Percentiles rank a stretch among this genome's conserved stretches.
Evolutionary conservation across 176 grass and related monocot genomes (phyloP).

Genomic region (Phoenix dactylifera): DNA sequence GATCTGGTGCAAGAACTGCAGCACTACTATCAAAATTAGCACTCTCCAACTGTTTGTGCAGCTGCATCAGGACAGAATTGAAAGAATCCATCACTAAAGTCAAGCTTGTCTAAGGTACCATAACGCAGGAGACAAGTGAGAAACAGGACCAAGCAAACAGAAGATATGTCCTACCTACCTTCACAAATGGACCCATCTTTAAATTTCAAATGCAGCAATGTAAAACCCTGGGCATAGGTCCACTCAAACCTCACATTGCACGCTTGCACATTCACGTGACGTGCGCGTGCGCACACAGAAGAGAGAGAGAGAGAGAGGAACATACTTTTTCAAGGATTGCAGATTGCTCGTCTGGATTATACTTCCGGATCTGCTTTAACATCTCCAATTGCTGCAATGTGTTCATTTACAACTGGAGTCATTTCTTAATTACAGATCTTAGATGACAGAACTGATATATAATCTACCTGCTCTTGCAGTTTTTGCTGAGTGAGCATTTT

Average conservation of each 20-base stretch:
- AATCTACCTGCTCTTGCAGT: constrained; percentile 45
- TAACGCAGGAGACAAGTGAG: no score
- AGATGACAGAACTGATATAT: not conserved
- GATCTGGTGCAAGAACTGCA: constrained; percentile 35
- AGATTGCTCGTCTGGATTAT: constrained; percentile 48
- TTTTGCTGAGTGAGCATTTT: constrained; percentile 49
- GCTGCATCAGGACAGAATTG: constrained; percentile 26
- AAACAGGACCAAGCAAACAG: no score
- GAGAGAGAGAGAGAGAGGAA: constrained; percentile 6
- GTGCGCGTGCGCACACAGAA: not conserved
- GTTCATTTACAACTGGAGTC: not conserved
- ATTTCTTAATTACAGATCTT: not conserved
- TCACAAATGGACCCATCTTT: constrained; percentile 48
- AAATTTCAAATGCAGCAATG: constrained; percentile 10
- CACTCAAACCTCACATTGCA: no score
- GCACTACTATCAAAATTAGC: constrained; percentile 47
- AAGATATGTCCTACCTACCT: constrained; percentile 25
- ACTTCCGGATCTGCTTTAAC: constrained; percentile 54
- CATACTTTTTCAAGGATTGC: constrained; percentile 45
- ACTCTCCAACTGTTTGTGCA: constrained; percentile 38
- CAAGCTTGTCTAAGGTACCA: no score
- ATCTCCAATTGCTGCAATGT: constrained; percentile 58
- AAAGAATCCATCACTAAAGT: no score
- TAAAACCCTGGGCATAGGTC: no score
- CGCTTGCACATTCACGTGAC: no score